A percentile compares a stretch with the other conserved stretches of the same genome.
These are phyloP conservation scores for Talaromyces sp. DNA, from an alignment of 2,329 filamentous ascomycete genomes.

Conservation along the genomic window DNA sequence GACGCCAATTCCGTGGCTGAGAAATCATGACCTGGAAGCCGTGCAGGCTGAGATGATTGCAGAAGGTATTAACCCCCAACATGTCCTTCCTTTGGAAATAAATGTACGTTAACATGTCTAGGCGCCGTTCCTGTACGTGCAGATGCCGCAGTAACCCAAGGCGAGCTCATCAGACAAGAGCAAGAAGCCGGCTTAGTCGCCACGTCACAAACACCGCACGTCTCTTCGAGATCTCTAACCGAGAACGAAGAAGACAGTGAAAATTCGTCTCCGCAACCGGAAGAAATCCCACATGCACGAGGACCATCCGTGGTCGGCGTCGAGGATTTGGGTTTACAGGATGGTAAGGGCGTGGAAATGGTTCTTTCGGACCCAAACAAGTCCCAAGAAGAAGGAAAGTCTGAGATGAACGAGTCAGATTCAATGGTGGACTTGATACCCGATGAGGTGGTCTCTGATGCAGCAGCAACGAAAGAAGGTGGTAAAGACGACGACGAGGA, in stretches of 20 bases:
- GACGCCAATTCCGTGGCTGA: slow-evolving; percentile 91
- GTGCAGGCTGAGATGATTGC: slow-evolving; percentile 23
- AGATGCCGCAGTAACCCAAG: slow-evolving; percentile 66
- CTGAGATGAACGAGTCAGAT: slow-evolving; percentile 19
- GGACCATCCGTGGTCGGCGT: slow-evolving; percentile 83
- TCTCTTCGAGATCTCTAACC: slow-evolving; percentile 24
- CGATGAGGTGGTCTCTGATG: slow-evolving; percentile 14
- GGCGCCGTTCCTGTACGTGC: slow-evolving; percentile 37
- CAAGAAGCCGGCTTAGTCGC: slow-evolving; percentile 79
- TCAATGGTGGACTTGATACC: slow-evolving; percentile 15
- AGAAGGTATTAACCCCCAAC: slow-evolving; percentile 19
- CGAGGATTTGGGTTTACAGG: slow-evolving; percentile 79
- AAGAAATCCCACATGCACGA: slow-evolving; percentile 70
- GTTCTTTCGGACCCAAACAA: slow-evolving; percentile 27
- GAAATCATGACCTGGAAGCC: slow-evolving; percentile 34
- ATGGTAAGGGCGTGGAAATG: slow-evolving; percentile 48
- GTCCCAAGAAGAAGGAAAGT: slow-evolving; percentile 12
- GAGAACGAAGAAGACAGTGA: slow-evolving; percentile 28
- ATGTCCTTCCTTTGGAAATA: not conserved
- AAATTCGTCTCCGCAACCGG: slow-evolving; percentile 36
- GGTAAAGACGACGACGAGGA: slow-evolving; percentile 36
- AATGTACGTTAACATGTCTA: slow-evolving; percentile 20
- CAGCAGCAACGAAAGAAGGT: slow-evolving; percentile 3
- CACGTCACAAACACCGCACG: slow-evolving; percentile 43
- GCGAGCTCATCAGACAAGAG: slow-evolving; percentile 81